phyloP scores from a whole-genome alignment of 176 grass and related monocot genomes.

The Aegilops speltoides region DNA sequence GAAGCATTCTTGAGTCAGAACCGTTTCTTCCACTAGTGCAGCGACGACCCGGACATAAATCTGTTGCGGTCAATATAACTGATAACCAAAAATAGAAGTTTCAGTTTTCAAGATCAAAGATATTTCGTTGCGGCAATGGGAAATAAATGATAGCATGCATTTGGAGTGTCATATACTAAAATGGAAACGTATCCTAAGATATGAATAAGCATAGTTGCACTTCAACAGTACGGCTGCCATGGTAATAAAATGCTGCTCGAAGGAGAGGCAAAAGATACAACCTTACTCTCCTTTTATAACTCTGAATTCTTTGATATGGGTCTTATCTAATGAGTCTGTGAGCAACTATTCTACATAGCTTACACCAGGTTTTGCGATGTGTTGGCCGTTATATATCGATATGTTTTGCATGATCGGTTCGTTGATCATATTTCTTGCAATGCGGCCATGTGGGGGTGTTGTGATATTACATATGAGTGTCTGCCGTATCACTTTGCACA shows the following conservation, averaged over 20 bases:
- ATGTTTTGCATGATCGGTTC: too few relatives aligned
- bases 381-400: too few relatives aligned
- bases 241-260: neutral
- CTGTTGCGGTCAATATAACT: fast-evolving
- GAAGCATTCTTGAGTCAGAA: neutral
- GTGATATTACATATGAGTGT: too few relatives aligned
- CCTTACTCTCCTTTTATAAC: too few relatives aligned
- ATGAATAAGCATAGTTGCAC: neutral
- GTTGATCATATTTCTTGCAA: too few relatives aligned
- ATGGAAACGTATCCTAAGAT: neutral
- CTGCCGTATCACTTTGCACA: too few relatives aligned
- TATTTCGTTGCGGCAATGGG: neutral
- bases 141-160: neutral
- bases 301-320: too few relatives aligned
- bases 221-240: neutral
- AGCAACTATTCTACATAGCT: too few relatives aligned
- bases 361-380: too few relatives aligned
- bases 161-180: neutral
- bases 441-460: too few relatives aligned
- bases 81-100: neutral
- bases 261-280: too few relatives aligned
- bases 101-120: neutral
- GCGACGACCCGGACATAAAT: neutral
- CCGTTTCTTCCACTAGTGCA: neutral
- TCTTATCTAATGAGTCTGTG: too few relatives aligned